Base-by-base conservation (phyloP, 2,329 filamentous ascomycete species). In the Talaromyces piceae region DNA sequence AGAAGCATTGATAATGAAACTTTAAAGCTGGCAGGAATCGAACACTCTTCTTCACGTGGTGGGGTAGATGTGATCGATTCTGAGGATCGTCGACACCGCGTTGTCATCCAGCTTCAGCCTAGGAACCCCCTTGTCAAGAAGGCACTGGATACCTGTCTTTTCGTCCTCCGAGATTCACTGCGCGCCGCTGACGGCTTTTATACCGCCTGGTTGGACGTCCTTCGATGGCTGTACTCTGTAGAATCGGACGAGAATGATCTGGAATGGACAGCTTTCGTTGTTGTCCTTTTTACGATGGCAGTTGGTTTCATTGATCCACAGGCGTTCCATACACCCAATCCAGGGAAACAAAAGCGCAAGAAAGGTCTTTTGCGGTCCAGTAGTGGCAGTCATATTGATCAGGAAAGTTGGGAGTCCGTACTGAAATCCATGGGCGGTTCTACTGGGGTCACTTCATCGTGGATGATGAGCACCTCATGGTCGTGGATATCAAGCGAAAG, bases 161-260 rank as follows among this genome's bases (percentile, higher is more conserved):
- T 84, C 56, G 77, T 86, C 28, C 65, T 90, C 25, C 80, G 81
- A 5, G 72, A 80, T 18, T 73, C 76, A 0, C 74, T 78, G 37
- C 68, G 69, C 52, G 67, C 80, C 70, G 54, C 84, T 73, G 70
- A 86, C 74, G 73, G 74, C 23, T 69, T 89, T 8, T 70, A 87
- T 51, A 77, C 83, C 8, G 81, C 79, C 2, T 91, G 87, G 85
- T 87, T 86, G 78, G 83, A 88, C 62, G 76, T 81, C 18, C 78
- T 86, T 68, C 80, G 82, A 55, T 91, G 87, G 87, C 72, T 88
- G 37, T 70, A 72, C 33, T 57, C 68, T 9, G 75, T 77, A 51
- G 71, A 75, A 3, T 68, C 76, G 3, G 62, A 71, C 6, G 63
- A 74, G 12, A 66, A 68, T 3, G 77, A 85, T 55, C 52, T 71